Evolutionary conservation across 2,329 filamentous ascomycete genomes (phyloP).

Genomic region (Cladophialophora immunda): DNA sequence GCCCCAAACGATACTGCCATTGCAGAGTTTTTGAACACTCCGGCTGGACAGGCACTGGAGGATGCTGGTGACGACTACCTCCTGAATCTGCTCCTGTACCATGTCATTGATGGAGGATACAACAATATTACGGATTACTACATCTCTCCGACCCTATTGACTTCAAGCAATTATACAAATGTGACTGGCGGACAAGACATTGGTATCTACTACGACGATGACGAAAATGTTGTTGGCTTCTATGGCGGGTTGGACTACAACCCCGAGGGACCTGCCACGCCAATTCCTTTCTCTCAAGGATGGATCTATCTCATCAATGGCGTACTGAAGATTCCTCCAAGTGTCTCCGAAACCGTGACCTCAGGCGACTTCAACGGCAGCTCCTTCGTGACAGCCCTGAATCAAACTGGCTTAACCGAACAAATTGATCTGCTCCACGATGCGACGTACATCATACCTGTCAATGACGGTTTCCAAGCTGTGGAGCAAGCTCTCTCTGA

Average conservation of each 20-base stretch:
- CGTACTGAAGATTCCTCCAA: slow-evolving; percentile 19
- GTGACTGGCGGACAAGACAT: slow-evolving; percentile 27
- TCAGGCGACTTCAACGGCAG: slow-evolving; percentile 29
- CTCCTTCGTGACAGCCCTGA: slow-evolving; percentile 23
- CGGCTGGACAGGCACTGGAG: slow-evolving; percentile 15
- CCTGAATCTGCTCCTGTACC: slow-evolving; percentile 23
- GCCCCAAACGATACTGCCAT: slow-evolving; percentile 29
- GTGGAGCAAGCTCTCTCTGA: slow-evolving; percentile 27
- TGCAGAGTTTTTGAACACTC: slow-evolving; percentile 5
- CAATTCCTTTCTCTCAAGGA: slow-evolving; percentile 23
- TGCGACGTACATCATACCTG: slow-evolving; percentile 25
- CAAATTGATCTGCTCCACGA: slow-evolving; percentile 26
- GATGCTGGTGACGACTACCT: slow-evolving; percentile 19
- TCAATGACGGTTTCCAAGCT: slow-evolving; percentile 20
- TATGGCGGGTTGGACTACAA: slow-evolving; percentile 21
- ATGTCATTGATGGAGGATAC: slow-evolving; percentile 19
- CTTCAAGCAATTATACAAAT: slow-evolving; percentile 27
- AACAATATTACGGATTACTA: slow-evolving; percentile 20
- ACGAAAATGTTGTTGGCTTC: slow-evolving; percentile 20
- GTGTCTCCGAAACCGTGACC: slow-evolving; percentile 19
- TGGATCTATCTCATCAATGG: slow-evolving; percentile 28
- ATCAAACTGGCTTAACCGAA: slow-evolving; percentile 29
- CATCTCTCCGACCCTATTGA: slow-evolving; percentile 19
- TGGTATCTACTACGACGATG: slow-evolving; percentile 29
- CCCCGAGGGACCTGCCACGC: slow-evolving; percentile 9